A percentile compares a stretch with the other conserved stretches of the same genome.
These are phyloP conservation scores for Yamadazyma sp. DNA, from an alignment of 1,139 yeast genomes.

Conservation along the genomic window DNA sequence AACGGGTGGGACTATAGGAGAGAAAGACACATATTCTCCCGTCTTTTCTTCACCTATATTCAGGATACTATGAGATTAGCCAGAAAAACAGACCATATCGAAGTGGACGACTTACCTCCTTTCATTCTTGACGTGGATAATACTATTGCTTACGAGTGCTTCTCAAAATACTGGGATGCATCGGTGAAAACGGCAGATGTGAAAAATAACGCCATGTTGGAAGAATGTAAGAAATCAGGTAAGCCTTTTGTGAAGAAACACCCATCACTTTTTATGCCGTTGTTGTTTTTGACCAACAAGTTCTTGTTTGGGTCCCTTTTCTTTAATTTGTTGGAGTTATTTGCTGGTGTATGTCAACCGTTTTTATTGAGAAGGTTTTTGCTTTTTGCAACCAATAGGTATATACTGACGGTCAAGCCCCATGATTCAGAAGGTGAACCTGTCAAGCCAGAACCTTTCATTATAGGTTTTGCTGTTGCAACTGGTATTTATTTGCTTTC, in stretches of 20 bases:
- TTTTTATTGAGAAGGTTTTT: slow-evolving; percentile 33
- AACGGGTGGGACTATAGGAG: slow-evolving; percentile 30
- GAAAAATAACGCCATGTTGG: slow-evolving; percentile 11
- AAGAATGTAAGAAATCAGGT: slow-evolving; percentile 9
- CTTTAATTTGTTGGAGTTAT: slow-evolving; percentile 23
- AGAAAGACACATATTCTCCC: slow-evolving; percentile 24
- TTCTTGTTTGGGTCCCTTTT: slow-evolving; percentile 13
- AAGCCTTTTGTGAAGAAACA: slow-evolving; percentile 12
- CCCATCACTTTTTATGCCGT: slow-evolving; percentile 24
- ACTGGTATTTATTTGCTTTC: slow-evolving; percentile 25
- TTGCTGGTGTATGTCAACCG: slow-evolving; percentile 26
- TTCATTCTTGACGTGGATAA: slow-evolving; percentile 21
- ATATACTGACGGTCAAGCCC: slow-evolving; percentile 2
- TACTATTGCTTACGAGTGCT: slow-evolving; percentile 19
- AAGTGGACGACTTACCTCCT: slow-evolving; percentile 24
- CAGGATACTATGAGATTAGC: slow-evolving; percentile 22
- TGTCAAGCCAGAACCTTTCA: slow-evolving; percentile 22
- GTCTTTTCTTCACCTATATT: slow-evolving; percentile 24
- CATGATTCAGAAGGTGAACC: slow-evolving; percentile 2
- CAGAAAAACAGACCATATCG: slow-evolving; percentile 20
- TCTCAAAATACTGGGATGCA: slow-evolving; percentile 23
- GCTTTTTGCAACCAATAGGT: slow-evolving; percentile 23
- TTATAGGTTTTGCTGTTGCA: slow-evolving; percentile 33
- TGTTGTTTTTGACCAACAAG: slow-evolving; percentile 5
- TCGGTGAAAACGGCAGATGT: slow-evolving; percentile 19